phyloP scores from a whole-genome alignment of 345 rosid species.

The Diplotaxis tenuifolia region DNA sequence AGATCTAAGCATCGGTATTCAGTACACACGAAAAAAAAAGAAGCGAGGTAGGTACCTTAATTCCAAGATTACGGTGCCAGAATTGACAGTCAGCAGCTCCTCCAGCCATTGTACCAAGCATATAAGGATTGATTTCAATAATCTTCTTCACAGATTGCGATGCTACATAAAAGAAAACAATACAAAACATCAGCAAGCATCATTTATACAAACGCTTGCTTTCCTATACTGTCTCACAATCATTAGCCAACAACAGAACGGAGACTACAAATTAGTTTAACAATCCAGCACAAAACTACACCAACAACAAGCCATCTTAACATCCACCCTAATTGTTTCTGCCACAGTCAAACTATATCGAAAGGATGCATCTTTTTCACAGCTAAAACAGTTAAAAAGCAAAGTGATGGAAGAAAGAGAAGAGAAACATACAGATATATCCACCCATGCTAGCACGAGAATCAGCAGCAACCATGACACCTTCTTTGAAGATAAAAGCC shows the following conservation, averaged over 20 bases:
- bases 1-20: not conserved
- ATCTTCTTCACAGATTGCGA: constrained; percentile 91
- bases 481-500: constrained; percentile 92
- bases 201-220: not conserved
- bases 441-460: constrained; percentile 99
- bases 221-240: not conserved
- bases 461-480: constrained; percentile 98
- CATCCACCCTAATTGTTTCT: not conserved
- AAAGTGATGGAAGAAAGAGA: not conserved
- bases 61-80: constrained; percentile 93
- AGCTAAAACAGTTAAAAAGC: not conserved
- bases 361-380: not conserved
- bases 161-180: constrained; percentile 41
- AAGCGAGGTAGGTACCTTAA: constrained; percentile 53
- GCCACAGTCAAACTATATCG: not conserved
- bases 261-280: not conserved
- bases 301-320: not conserved
- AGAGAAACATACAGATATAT: constrained; percentile 74
- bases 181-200: constrained; percentile 18
- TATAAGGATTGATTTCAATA: constrained; percentile 90
- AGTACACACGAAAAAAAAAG: not conserved
- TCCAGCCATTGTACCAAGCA: constrained; percentile 99
- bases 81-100: constrained; percentile 98
- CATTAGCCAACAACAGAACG: not conserved
- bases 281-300: not conserved